Conservation (phyloP, 148 eudicot species). For the Tetragonia tetragonoides region DNA sequence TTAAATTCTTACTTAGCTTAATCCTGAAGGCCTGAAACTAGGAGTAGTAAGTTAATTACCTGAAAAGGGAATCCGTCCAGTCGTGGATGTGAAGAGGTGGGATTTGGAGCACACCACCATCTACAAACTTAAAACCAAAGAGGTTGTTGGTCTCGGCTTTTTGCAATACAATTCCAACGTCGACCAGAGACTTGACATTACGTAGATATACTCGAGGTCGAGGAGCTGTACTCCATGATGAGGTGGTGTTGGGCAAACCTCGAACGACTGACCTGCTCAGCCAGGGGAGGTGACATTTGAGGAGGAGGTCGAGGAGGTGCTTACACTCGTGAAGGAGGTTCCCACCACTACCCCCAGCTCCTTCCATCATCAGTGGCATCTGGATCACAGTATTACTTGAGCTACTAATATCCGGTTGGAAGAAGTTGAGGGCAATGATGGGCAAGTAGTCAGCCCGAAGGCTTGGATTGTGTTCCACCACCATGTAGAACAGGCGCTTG, state of each 20-base stretch:
- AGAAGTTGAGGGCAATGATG: background rate
- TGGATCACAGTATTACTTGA: background rate
- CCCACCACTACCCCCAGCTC: background rate
- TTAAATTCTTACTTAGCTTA: no score
- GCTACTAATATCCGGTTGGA: background rate
- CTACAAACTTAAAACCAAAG: background rate
- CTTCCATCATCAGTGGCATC: background rate
- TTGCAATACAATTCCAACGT: background rate
- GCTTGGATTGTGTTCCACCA: background rate
- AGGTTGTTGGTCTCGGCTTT: background rate
- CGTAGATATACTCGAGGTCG: background rate
- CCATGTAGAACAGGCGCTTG: background rate
- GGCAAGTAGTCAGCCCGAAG: background rate
- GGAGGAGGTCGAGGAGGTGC: background rate
- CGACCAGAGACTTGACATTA: background rate
- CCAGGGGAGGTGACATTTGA: background rate
- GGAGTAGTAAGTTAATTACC: background rate
- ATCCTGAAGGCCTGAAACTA: no score
- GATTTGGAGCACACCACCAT: background rate
- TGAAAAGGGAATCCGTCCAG: background rate
- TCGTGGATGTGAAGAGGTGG: background rate
- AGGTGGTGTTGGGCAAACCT: no score
- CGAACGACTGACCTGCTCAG: no score
- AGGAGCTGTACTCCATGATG: background rate
- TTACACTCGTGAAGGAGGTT: background rate